Conservation (phyloP, 2,329 filamentous ascomycete species). For the Penicillium sp. region DNA sequence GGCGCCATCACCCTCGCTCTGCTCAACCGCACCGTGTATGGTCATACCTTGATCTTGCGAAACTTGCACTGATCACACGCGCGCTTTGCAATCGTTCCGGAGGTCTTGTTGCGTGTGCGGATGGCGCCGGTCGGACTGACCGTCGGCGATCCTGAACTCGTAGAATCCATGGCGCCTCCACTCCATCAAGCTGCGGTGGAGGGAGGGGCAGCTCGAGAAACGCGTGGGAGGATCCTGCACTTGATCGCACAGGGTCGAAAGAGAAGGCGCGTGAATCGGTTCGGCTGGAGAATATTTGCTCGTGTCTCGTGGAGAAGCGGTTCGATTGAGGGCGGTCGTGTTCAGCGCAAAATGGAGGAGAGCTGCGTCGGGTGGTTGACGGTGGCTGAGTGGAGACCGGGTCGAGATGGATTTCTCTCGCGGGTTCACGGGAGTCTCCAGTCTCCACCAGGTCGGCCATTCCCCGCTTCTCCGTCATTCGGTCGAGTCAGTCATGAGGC, state of each 20-base stretch:
- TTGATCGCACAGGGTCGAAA: no score
- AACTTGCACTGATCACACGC: constrained; percentile 41
- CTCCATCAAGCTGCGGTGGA: constrained; percentile 11
- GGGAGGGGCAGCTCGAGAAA: not conserved
- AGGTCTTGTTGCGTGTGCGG: constrained; percentile 22
- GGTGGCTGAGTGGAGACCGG: not conserved
- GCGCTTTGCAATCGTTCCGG: constrained; percentile 25
- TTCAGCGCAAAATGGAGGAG: no score
- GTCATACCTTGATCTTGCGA: constrained; percentile 32
- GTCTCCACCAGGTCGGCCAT: not conserved
- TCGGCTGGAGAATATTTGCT: no score
- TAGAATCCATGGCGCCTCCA: constrained; percentile 21
- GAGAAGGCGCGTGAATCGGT: no score
- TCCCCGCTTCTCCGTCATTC: not conserved
- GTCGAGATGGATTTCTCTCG: not conserved
- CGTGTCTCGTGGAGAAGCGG: no score
- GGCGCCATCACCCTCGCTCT: no score
- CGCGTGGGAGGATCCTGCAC: not conserved
- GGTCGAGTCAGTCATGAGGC: no score
- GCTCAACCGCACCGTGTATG: not conserved
- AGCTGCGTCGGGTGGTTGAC: not conserved
- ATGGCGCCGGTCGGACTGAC: constrained; percentile 15
- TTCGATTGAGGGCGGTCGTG: no score
- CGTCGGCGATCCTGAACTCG: constrained; percentile 18
- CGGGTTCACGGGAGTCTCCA: not conserved